Evolutionary conservation across 495 filamentous ascomycete genomes (phyloP).

Genomic region (Apiosordaria backusii): DNA sequence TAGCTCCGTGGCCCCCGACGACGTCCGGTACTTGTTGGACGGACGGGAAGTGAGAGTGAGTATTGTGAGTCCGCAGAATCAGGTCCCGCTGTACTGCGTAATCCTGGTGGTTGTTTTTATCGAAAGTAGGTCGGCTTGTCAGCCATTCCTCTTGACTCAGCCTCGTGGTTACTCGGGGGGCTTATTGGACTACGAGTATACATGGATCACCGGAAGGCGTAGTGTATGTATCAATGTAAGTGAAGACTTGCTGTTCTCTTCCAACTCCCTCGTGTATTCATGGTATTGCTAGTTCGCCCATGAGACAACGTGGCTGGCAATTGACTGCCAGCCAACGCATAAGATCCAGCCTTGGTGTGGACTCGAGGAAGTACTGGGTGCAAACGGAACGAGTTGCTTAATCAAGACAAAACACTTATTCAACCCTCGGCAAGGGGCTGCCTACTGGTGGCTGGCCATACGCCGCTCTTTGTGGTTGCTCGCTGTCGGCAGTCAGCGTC

Average conservation of each 20-base stretch:
- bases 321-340: not conserved
- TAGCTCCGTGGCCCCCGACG: not conserved
- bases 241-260: not conserved
- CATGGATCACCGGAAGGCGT: not conserved
- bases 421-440: not conserved
- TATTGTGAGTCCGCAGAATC: too few species aligned
- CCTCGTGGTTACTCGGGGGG: not conserved
- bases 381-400: not conserved
- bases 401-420: not conserved
- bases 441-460: not conserved
- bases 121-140: not conserved
- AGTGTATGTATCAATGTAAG: not conserved
- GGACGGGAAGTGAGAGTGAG: not conserved
- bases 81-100: not conserved
- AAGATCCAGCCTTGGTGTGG: not conserved
- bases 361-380: not conserved
- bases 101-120: not conserved
- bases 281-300: not conserved
- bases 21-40: not conserved
- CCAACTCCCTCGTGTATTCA: not conserved
- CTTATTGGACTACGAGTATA: not conserved
- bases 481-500: not conserved
- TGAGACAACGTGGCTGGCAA: not conserved
- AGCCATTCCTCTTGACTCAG: not conserved
- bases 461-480: not conserved